Base-by-base conservation (phyloP, 2,329 filamentous ascomycete species). In the Boeremia lycopersici region DNA sequence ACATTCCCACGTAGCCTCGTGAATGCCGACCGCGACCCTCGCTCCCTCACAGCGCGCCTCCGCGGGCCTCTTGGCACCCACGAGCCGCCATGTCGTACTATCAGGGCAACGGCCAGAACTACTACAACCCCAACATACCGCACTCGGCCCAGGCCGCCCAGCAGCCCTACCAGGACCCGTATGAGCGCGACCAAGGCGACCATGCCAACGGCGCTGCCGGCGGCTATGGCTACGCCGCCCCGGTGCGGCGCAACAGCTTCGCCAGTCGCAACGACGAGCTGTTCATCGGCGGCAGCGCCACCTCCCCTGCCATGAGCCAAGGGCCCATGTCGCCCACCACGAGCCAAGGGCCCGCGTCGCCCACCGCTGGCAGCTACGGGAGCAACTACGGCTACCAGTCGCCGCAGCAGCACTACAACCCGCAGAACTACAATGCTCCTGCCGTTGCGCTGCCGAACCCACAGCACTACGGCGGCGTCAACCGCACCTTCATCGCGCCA, bases 151-250 rank as follows among this genome's bases (percentile, higher is more conserved):
- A 76, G 44, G 72, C 73, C 54, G 67, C 75, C 39, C 72, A 67
- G 17, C 57, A 59, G 55, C 70, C 69, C 39, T 74, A 75, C 53
- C 71, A 72, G 49, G 70, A 71, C 55, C 59, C 67, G n/a, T 69
- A 75, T 59, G 61, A 79, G 59, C 92, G 90, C 78, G 87, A 91
- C 73, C 85, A 82, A 62, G 89, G 88, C 61, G 90, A 95, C 73
- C 89, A 93, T 72, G 76, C 78, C 43, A 84, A 86, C 50, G 76
- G 66, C 23, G 67, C 78, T 53, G 74, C 77, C 38, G 63, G 67
- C 13, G 67, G 67, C 52, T 72, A 75, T 53, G 72, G 70, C 34
- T 77, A 77, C 48, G 63, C 67, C 15, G 69, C 68, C 48, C 69
- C 71, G 19, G 74, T 74, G 61, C 60, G 71, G 28, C 69, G 68